Base-by-base conservation (phyloP, 1,284 basidiomycete species). In the Fomes fomentarius region DNA sequence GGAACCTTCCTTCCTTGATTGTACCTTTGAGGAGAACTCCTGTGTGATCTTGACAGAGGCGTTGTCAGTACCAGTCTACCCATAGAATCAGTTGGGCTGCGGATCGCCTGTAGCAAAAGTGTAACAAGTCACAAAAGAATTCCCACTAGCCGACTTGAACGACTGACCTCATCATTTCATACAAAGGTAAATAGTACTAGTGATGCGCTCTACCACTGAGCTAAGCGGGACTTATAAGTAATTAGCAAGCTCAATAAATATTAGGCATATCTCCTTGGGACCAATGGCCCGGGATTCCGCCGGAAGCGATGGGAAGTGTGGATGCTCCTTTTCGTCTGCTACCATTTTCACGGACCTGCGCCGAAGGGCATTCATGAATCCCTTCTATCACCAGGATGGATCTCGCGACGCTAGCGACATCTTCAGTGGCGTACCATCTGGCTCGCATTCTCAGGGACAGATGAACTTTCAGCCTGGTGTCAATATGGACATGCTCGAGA, bases 131-230 rank as follows among this genome's bases (percentile, higher is more conserved):
- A 35, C 8, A 33, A 15, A 14, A 47, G 1, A 15, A 25, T 77
- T 78, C 76, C 74, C 76, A 70, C 69, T 76, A 78, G 74, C 76
- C 75, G 76, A 78, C 65, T 79, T 45, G 76, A 79, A 78, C 77
- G 73, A 79, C 73, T 78, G 76, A 77, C 76, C 76, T 79, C 77
- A 74, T 76, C 76, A 78, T 78, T n/a, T n/a, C n/a, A n/a, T n/a
- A n/a, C n/a, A n/a, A n/a, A n/a, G n/a, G n/a, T n/a, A n/a, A n/a
- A n/a, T n/a, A n/a, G n/a, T n/a, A 40, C 49, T 44, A 51, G 49
- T 44, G 49, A 51, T 41, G 48, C 48, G 48, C 40, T 81, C 78
- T 81, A 81, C 77, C 79, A 80, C 77, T 79, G 79, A 78, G 79
- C 79, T 80, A 81, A 78, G 58, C 48, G 65, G 63, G 65, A 69